Evolutionary conservation across 163 green algal species (phyloP), one percentile per base, ranked within the genome.

Genomic region (Scenedesmus sp.): DNA sequence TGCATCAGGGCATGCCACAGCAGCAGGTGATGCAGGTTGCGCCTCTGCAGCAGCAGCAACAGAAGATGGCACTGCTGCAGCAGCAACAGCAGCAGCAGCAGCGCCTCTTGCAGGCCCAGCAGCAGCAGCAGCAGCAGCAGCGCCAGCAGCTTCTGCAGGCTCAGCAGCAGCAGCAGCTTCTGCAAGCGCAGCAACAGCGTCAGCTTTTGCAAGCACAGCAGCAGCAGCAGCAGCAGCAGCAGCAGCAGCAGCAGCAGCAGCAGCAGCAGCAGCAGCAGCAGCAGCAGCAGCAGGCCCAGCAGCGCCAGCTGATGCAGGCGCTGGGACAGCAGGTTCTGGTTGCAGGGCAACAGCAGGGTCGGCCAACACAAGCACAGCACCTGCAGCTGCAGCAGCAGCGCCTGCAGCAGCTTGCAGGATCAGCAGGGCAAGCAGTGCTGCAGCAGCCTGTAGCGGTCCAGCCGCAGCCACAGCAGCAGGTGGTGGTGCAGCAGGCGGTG

Each of bases 71-170:
- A 37, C 26, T 78, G 35, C 82, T 42, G 53, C 51, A 76, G 49
- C 81, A 76, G 80, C 81, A 87, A 53, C 76, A 83, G 37, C 40
- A 83, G 26, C 76, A 85, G 43, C 79, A 70, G 79, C 43, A 30
- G 56, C 65, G 5, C 24, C n/a, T n/a, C n/a, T n/a, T n/a, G n/a
- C n/a, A n/a, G n/a, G n/a, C n/a, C n/a, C n/a, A n/a, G n/a, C n/a
- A n/a, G n/a, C n/a, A n/a, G n/a, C n/a, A n/a, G n/a, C 65, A 78
- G 65, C 65, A 20, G 13, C 13, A n/a, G n/a, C n/a, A n/a, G n/a
- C n/a, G n/a, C n/a, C 79, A 85, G 44, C 79, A 86, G 83, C 5
- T 80, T 3, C 10, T 56, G n/a, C 81, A 42, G n/a, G 43, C 42
- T 10, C 24, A 59, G n/a, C n/a, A n/a, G n/a, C n/a, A n/a, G n/a